Conservation (phyloP, 75 land plant genomes). For the Selaginella tamariscina region DNA sequence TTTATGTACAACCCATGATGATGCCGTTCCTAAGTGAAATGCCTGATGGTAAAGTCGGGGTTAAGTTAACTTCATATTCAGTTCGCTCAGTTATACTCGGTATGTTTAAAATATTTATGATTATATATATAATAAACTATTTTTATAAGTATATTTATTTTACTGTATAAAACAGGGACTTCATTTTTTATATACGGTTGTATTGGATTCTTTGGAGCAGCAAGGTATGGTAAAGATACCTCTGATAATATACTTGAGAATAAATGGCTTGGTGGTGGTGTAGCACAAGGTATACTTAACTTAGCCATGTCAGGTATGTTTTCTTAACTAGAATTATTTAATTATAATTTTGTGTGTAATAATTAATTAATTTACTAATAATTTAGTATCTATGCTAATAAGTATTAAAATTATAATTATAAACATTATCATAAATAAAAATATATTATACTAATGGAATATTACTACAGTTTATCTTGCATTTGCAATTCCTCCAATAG, state of each 20-base stretch:
- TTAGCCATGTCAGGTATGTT: conserved; percentile 25
- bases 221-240: conserved; percentile 20
- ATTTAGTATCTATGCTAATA: too few species aligned
- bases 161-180: too few species aligned
- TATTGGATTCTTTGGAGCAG: conserved; percentile 31
- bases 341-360: too few species aligned
- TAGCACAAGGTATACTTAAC: conserved; percentile 30
- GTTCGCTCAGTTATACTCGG: conserved; percentile 28
- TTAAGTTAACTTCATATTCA: conserved; percentile 23
- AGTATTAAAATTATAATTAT: too few species aligned
- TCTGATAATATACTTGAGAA: conserved; percentile 25
- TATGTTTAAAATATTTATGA: too few species aligned
- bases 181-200: conserved; percentile 21
- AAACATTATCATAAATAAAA: too few species aligned
- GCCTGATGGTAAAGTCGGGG: conserved; percentile 26
- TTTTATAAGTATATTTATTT: too few species aligned
- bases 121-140: too few species aligned
- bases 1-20: conserved; percentile 36
- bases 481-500: conserved; percentile 21
- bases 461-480: conserved; percentile 30
- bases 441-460: too few species aligned
- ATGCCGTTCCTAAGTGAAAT: conserved; percentile 32
- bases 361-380: too few species aligned
- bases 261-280: conserved; percentile 31
- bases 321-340: neutral